Conservation (phyloP, 176 grass and related monocot species). For the sorghum (Sorghum bicolor) region Sorghum_bicolor_NCBIv3 NC_012879.2:6456501-6457000, state of each 20-base stretch:
- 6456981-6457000: background rate
- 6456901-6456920: background rate
- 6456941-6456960: background rate
- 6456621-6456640: background rate
- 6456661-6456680: background rate
- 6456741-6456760: background rate
- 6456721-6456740: background rate
- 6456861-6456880: background rate
- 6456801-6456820: background rate
- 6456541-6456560: background rate
- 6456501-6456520: background rate
- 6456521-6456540: background rate
- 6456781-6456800: background rate
- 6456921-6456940: background rate
- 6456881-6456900: background rate
- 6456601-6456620: background rate
- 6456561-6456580: background rate
- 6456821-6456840: background rate
- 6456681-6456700: background rate
- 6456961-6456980: background rate
- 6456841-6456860: background rate
- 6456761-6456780: background rate
- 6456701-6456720: background rate
- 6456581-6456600: background rate
- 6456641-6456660: background rate